Percentiles rank a stretch among this genome's conserved stretches.
Conservation (phyloP, 2,329 filamentous ascomycete species). For the Colletotrichum plurivorum region DNA sequence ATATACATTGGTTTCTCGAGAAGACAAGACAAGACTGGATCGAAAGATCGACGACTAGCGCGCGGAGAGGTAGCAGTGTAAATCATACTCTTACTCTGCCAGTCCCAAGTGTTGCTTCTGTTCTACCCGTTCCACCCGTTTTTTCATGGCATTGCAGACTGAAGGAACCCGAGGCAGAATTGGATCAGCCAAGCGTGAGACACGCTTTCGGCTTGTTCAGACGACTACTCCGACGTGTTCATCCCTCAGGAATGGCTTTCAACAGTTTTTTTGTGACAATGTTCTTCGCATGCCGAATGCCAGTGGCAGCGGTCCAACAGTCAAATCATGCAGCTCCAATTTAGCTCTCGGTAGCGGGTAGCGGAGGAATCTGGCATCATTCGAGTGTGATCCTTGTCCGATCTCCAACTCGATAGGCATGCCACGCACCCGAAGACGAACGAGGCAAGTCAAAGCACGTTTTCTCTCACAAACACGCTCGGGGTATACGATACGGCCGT, state of each 20-base stretch:
- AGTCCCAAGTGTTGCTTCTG: background rate
- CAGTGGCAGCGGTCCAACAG: background rate
- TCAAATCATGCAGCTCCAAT: background rate
- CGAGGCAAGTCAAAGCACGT: too few relatives aligned
- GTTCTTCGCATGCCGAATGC: background rate
- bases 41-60: slow-evolving; percentile 28
- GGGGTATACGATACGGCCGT: slow-evolving; percentile 20
- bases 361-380: too few relatives aligned
- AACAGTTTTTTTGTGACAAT: background rate
- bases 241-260: slow-evolving; percentile 2
- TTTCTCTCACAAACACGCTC: background rate
- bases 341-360: background rate
- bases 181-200: too few relatives aligned
- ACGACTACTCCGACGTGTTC: background rate
- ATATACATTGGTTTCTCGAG: slow-evolving; percentile 32
- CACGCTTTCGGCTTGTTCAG: slow-evolving; percentile 11
- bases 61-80: slow-evolving; percentile 30
- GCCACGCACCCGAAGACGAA: too few relatives aligned
- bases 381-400: too few relatives aligned
- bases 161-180: too few relatives aligned
- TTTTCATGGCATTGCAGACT: too few relatives aligned
- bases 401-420: too few relatives aligned
- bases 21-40: slow-evolving; percentile 30
- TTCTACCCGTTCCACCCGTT: too few relatives aligned
- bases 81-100: slow-evolving; percentile 2